phyloP scores from a whole-genome alignment of 768 basidiomycete species.

The Boletus patriciae region DNA sequence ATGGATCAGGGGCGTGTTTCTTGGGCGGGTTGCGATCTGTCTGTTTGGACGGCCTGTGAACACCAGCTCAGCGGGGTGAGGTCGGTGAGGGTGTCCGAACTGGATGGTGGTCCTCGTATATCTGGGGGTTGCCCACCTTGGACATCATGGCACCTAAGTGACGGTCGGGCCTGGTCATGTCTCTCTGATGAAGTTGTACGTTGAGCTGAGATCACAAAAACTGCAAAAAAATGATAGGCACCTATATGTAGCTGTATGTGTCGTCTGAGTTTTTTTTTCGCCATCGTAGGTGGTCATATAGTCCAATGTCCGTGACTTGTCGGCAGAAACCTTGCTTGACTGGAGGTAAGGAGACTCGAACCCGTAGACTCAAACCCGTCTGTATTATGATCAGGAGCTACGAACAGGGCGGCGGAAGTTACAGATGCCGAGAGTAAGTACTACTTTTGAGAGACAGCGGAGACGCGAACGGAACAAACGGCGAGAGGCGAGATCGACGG shows the following conservation, averaged over 20 bases:
- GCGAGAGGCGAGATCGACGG: too few species aligned
- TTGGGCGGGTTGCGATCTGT: constrained; percentile 23
- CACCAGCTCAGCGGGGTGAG: not conserved
- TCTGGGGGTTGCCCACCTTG: constrained; percentile 48
- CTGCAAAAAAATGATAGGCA: not conserved
- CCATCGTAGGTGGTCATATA: not conserved
- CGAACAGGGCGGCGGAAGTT: too few species aligned
- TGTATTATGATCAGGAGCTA: too few species aligned
- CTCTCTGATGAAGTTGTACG: not conserved
- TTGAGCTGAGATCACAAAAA: not conserved
- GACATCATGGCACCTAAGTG: constrained; percentile 47
- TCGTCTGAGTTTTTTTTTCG: not conserved
- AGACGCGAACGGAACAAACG: too few species aligned
- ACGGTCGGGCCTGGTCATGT: constrained; percentile 19
- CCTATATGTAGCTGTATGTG: not conserved
- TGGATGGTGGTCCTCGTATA: constrained; percentile 38
- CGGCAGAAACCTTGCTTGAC: too few species aligned
- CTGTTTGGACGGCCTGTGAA: constrained; percentile 23
- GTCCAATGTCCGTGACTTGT: too few species aligned
- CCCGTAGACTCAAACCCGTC: too few species aligned
- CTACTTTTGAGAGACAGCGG: too few species aligned
- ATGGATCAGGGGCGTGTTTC: constrained; percentile 34
- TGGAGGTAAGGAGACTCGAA: too few species aligned
- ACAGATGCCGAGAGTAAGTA: too few species aligned
- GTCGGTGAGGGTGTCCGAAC: not conserved